Percentiles rank a stretch among this genome's conserved stretches.
These are phyloP conservation scores for Corymbia maculata DNA, from an alignment of 345 rosid species.

Conservation along the genomic window DNA sequence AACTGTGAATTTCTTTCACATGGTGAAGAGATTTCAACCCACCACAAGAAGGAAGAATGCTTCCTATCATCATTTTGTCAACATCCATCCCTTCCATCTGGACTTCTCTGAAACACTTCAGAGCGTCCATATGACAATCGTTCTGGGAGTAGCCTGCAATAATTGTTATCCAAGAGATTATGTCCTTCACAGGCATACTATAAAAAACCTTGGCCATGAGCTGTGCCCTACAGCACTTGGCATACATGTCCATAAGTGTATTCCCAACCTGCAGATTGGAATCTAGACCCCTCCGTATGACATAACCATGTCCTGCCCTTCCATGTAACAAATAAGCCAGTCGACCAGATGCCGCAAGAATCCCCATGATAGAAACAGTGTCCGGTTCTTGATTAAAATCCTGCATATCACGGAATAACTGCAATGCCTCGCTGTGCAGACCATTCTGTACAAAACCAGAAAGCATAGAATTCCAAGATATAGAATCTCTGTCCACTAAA, in stretches of 20 bases:
- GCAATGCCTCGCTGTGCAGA: slow-evolving; percentile 41
- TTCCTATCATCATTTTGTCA: slow-evolving; percentile 74
- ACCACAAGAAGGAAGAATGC: slow-evolving; percentile 53
- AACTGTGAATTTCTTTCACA: slow-evolving; percentile 68
- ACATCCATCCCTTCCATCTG: slow-evolving; percentile 27
- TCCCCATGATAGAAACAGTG: slow-evolving; percentile 40
- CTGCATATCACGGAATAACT: slow-evolving; percentile 32
- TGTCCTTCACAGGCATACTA: slow-evolving; percentile 47
- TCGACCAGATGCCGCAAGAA: slow-evolving; percentile 53
- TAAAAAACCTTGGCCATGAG: slow-evolving; percentile 49
- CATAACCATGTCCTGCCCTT: slow-evolving; percentile 69
- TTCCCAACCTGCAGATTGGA: slow-evolving; percentile 54
- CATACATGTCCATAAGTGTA: slow-evolving; percentile 74
- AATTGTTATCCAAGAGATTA: slow-evolving; percentile 75
- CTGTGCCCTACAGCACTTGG: slow-evolving; percentile 42
- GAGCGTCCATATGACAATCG: slow-evolving; percentile 27
- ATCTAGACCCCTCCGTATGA: slow-evolving; percentile 47
- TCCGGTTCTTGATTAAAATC: slow-evolving; percentile 42
- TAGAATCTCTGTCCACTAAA: slow-evolving; percentile 35
- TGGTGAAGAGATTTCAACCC: slow-evolving; percentile 23
- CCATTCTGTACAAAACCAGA: slow-evolving; percentile 56
- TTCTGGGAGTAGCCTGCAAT: slow-evolving; percentile 73
- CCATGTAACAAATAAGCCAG: slow-evolving; percentile 49
- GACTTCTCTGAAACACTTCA: slow-evolving; percentile 36
- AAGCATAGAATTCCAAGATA: slow-evolving; percentile 60